phyloP scores from a whole-genome alignment of 164 flowering plant species.

The Magnolia changhungtana region DNA sequence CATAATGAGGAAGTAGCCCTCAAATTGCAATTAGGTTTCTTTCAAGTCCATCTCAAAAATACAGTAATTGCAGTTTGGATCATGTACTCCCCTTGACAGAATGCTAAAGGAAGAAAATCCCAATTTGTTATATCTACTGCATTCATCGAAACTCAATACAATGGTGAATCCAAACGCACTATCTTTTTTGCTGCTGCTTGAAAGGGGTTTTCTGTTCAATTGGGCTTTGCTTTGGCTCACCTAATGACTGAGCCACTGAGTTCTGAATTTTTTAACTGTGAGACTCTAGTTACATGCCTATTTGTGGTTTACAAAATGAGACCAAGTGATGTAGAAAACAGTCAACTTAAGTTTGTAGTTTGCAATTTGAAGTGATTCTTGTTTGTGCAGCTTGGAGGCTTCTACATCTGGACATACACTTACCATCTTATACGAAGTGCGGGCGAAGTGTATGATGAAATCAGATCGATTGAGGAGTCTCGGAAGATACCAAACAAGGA shows the following conservation, averaged over 20 bases:
- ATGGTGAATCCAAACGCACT: too few relatives aligned
- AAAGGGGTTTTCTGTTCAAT: neutral
- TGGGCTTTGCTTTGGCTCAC: neutral
- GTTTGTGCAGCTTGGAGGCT: constrained; percentile 70
- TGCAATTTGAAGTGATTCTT: neutral
- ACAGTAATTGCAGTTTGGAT: too few relatives aligned
- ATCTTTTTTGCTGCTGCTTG: neutral
- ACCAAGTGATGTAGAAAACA: too few relatives aligned
- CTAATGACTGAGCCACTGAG: neutral
- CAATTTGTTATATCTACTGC: too few relatives aligned
- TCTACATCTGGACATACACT: constrained; percentile 87
- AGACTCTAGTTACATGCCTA: neutral
- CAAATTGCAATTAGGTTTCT: too few relatives aligned
- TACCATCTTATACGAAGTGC: constrained; percentile 61
- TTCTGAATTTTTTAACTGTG: neutral
- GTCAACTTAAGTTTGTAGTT: too few relatives aligned
- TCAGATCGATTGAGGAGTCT: constrained; percentile 23
- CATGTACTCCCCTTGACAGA: too few relatives aligned
- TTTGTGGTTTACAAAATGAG: neutral
- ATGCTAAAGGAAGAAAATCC: too few relatives aligned
- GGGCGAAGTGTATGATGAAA: constrained; percentile 26
- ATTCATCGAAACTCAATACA: too few relatives aligned
- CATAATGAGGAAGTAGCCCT: too few relatives aligned
- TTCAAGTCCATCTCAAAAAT: too few relatives aligned
- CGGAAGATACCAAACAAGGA: constrained; percentile 44